Conservation (phyloP, 1,284 basidiomycete species). For the Trichosporon sp. region DNA sequence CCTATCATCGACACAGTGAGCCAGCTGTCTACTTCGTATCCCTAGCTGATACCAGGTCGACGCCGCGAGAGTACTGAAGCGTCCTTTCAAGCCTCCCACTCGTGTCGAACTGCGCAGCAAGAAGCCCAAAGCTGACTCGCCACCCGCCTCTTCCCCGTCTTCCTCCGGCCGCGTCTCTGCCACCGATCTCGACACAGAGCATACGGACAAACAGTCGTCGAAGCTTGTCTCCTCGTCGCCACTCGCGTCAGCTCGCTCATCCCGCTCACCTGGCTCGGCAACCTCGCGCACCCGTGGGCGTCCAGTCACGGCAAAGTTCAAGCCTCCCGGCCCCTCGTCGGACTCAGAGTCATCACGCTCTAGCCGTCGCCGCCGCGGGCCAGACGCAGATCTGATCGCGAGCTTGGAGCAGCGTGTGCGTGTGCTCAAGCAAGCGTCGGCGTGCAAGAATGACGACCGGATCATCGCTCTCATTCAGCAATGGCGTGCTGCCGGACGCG, state of each 20-base stretch:
- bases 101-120: background rate
- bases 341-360: background rate
- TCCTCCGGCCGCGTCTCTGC: background rate
- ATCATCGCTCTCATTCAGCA: constrained; percentile 23
- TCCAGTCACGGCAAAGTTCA: background rate
- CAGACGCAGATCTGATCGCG: constrained; percentile 9
- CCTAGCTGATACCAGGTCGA: background rate
- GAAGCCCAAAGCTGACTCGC: background rate
- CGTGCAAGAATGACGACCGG: constrained; percentile 29
- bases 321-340: background rate
- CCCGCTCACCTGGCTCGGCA: background rate
- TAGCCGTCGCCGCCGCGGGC: background rate
- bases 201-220: background rate
- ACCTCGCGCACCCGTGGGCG: background rate
- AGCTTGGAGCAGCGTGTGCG: constrained; percentile 29
- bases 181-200: background rate
- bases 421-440: constrained; percentile 22
- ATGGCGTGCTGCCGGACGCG: constrained; percentile 41
- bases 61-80: constrained; percentile 33
- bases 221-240: background rate
- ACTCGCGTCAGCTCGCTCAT: background rate
- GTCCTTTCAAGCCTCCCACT: constrained; percentile 34
- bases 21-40: background rate
- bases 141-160: background rate
- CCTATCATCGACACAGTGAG: background rate